phyloP scores from a whole-genome alignment of 2,329 filamentous ascomycete genomes.

The Thermochaetoides dissita region DNA sequence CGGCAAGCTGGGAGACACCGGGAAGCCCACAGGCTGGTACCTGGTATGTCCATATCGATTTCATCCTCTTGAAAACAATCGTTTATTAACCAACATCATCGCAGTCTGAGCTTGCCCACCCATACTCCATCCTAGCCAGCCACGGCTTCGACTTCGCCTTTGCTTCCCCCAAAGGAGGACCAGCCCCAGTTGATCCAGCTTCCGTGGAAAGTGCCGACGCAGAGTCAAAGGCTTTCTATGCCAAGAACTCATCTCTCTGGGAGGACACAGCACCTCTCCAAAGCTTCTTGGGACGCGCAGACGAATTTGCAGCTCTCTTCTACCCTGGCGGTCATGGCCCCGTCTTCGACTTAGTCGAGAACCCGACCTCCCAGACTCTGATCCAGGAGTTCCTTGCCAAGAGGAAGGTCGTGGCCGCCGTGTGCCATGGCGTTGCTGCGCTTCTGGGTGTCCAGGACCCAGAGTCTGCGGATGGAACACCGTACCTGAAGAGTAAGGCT shows the following conservation, averaged over 20 bases:
- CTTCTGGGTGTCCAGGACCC: conserved; percentile 40
- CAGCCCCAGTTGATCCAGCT: conserved; percentile 44
- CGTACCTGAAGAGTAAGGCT: conserved; percentile 37
- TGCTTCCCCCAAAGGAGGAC: conserved; percentile 49
- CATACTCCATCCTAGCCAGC: conserved; percentile 40
- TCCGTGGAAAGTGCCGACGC: conserved; percentile 45
- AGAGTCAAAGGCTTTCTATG: conserved; percentile 38
- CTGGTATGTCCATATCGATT: conserved; percentile 31
- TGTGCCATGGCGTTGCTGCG: conserved; percentile 56
- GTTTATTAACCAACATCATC: too few relatives aligned
- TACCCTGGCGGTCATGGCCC: conserved; percentile 46
- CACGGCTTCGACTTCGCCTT: conserved; percentile 40
- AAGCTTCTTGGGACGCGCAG: conserved; percentile 39
- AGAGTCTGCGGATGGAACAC: conserved; percentile 31
- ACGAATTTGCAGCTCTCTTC: conserved; percentile 49
- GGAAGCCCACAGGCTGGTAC: conserved; percentile 55
- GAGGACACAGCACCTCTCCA: conserved; percentile 46
- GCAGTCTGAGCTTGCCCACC: conserved; percentile 50
- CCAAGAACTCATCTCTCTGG: conserved; percentile 45
- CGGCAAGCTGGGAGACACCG: conserved; percentile 32
- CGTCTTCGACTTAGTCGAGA: conserved; percentile 52
- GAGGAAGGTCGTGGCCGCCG: conserved; percentile 49
- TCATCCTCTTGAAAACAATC: neutral
- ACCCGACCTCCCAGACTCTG: conserved; percentile 42
- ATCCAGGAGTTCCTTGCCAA: conserved; percentile 47